Evolutionary conservation across 345 rosid genomes (phyloP), one percentile per base, ranked within the genome.

Genomic region (Firmiana major): DNA sequence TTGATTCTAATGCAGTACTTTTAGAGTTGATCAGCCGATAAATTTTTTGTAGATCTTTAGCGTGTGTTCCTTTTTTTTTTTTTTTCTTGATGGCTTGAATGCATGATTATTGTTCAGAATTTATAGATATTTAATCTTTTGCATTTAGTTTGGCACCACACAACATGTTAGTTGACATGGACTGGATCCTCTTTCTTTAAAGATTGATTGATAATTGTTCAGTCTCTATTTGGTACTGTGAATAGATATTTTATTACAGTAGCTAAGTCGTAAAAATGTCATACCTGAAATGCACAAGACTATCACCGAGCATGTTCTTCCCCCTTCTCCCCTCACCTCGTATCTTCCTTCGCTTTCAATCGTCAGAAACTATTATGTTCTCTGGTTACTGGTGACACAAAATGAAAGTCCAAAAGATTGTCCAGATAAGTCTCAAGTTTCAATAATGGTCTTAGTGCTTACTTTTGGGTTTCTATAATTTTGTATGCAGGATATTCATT

Each of bases 401-500:
- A 16, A 13, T 49, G 7, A 17, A 49, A 49, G 13, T 63, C 13
- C 45, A 2, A 63, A 15, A 4, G 65, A 62, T 3, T 13, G 38
- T 43, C 15, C 51, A 60, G 26, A 12, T 48, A 6, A 4, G 4
- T 38, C 40, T 0, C 40, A 38, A 48, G 21, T 21, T 63, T 63
- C 43, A 34, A 16, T 34, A 5, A 40, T 12, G 49, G 10, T 46
- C 10, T 60, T 34, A 28, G 22, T 58, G 46, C 21, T 16, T 69
- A 9, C 45, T 34, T 42, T n/a, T 58, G 26, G 49, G 36, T n/a
- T 51, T 17, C 4, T 16, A 10, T 53, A 6, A 16, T 15, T 31
- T 77, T 21, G 13, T 6, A 2, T 80, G 83, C 92, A 90, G 95
- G 97, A 92, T 77, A 79, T 92, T 79, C 93, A 89, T 55, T 86